phyloP scores from a whole-genome alignment of 2,329 filamentous ascomycete species.

The Uncinocarpus reesii region DNA sequence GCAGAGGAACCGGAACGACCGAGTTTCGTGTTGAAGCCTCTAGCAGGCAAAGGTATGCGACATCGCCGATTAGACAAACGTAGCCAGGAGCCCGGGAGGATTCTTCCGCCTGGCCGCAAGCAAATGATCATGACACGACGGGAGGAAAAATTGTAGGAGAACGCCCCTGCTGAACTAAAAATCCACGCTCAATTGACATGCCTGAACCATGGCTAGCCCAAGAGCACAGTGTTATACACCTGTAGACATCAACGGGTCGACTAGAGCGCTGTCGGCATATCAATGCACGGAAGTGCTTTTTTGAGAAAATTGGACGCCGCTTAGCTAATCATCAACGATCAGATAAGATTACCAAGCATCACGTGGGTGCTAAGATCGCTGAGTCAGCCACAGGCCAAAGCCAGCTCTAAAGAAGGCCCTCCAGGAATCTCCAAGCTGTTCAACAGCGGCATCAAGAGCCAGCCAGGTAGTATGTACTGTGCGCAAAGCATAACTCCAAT shows the following conservation, averaged over 20 bases:
- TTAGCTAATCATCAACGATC: not conserved
- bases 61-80: constrained; percentile 4
- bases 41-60: not conserved
- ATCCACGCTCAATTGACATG: constrained; percentile 10
- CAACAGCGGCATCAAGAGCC: too few relatives aligned
- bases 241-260: too few relatives aligned
- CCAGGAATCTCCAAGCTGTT: too few relatives aligned
- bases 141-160: constrained; percentile 17
- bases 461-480: too few relatives aligned
- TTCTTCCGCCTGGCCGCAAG: constrained; percentile 27
- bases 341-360: not conserved
- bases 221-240: not conserved
- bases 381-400: too few relatives aligned
- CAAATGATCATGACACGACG: constrained; percentile 37
- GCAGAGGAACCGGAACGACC: not conserved
- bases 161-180: constrained; percentile 19
- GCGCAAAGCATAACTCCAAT: too few relatives aligned
- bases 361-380: too few relatives aligned
- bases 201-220: constrained; percentile 24
- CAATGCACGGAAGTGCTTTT: not conserved
- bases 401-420: too few relatives aligned
- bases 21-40: not conserved
- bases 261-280: too few relatives aligned
- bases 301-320: not conserved
- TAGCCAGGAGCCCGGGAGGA: constrained; percentile 12